A percentile compares a stretch with the other conserved stretches of the same genome.
Evolutionary conservation across 176 grass and related monocot genomes (phyloP).

Genomic region (Otatea glauca): DNA sequence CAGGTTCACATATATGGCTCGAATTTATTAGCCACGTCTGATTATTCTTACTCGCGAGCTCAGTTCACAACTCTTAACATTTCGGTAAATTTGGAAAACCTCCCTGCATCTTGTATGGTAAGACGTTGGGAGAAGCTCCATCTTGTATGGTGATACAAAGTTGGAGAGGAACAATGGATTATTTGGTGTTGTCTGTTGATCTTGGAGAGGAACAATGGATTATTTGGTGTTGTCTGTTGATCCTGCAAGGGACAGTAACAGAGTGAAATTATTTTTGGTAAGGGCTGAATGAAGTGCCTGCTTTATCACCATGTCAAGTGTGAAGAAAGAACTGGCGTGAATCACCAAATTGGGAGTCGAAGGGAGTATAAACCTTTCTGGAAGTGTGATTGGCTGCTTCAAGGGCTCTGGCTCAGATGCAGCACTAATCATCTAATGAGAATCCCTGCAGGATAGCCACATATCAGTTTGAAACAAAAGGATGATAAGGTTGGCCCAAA

Average conservation of each 20-base stretch:
- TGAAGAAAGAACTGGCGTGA: neutral
- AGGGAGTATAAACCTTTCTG: conserved; percentile 49
- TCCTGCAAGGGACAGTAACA: conserved; percentile 46
- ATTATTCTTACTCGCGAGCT: conserved; percentile 34
- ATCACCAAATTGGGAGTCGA: neutral
- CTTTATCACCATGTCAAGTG: conserved; percentile 19
- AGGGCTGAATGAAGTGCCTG: neutral
- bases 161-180: conserved; percentile 43
- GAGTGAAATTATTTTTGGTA: conserved; percentile 30
- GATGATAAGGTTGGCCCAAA: conserved; percentile 28
- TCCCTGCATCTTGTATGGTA: neutral
- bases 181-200: conserved; percentile 38
- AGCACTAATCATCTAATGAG: conserved; percentile 59
- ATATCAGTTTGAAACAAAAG: conserved; percentile 33
- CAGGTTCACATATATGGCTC: conserved; percentile 31
- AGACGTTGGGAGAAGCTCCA: conserved; percentile 35
- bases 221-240: conserved; percentile 45
- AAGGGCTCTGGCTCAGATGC: conserved; percentile 55
- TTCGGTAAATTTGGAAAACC: neutral
- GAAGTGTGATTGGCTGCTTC: conserved; percentile 62
- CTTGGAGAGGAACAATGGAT: conserved; percentile 44
- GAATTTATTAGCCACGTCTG: conserved; percentile 31
- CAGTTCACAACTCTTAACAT: neutral
- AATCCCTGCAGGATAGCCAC: conserved; percentile 64
- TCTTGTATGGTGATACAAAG: conserved; percentile 26